phyloP scores from a whole-genome alignment of 1,284 basidiomycete genomes.

The Ustilago loliicola region DNA sequence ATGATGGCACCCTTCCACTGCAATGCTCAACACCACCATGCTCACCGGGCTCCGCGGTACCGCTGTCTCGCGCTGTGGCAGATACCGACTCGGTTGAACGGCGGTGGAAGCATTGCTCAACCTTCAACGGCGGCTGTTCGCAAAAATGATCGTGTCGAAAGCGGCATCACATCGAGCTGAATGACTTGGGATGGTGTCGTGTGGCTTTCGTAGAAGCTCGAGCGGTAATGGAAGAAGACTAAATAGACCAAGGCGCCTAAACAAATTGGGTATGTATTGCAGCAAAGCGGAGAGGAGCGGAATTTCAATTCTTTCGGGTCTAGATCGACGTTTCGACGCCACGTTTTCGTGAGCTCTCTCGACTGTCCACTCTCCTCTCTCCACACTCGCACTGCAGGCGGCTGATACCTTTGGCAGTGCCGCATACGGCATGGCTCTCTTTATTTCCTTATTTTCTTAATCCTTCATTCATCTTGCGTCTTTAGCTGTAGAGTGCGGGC shows the following conservation, averaged over 20 bases:
- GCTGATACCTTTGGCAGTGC: constrained; percentile 10
- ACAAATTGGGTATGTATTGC: neutral
- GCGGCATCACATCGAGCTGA: neutral
- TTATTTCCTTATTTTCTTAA: neutral
- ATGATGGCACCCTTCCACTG: no score
- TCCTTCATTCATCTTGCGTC: neutral
- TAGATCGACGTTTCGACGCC: constrained; percentile 24
- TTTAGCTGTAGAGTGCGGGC: neutral
- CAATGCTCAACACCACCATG: neutral
- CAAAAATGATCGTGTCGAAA: no score
- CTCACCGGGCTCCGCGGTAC: constrained; percentile 12
- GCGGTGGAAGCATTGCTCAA: no score
- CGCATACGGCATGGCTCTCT: constrained; percentile 27
- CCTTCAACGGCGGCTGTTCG: no score
- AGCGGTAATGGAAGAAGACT: neutral
- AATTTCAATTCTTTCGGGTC: constrained; percentile 13
- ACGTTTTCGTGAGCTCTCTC: neutral
- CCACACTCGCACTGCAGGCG: neutral
- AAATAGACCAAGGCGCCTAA: constrained; percentile 4
- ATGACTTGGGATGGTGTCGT: neutral
- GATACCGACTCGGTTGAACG: no score
- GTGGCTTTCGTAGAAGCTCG: neutral
- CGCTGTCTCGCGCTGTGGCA: constrained; percentile 26
- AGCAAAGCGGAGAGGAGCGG: constrained; percentile 8
- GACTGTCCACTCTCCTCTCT: no score